Conservation (phyloP, 805 yeast species). For the Cyberlindnera euphorbiae region DNA sequence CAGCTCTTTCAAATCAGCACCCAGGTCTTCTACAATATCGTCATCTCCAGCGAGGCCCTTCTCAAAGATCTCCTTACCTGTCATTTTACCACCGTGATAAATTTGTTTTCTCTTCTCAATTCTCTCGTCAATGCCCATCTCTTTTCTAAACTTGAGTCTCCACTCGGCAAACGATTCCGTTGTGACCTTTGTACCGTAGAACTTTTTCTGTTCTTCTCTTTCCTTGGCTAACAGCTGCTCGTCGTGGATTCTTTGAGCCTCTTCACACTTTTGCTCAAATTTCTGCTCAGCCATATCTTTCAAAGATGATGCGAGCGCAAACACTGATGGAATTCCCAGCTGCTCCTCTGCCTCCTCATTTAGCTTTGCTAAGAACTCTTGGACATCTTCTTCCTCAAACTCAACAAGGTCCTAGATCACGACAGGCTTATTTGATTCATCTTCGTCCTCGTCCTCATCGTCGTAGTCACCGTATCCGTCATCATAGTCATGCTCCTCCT, state of each 20-base stretch:
- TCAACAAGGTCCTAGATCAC: slow-evolving; percentile 54
- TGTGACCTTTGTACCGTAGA: slow-evolving; percentile 87
- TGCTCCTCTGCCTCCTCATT: slow-evolving; percentile 67
- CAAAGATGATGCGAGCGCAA: slow-evolving; percentile 67
- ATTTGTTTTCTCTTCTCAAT: slow-evolving; percentile 44
- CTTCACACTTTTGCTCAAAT: slow-evolving; percentile 53
- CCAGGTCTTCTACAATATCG: slow-evolving; percentile 41
- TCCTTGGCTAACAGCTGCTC: slow-evolving; percentile 59
- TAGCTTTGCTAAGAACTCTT: slow-evolving; percentile 35
- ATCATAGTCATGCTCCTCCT: slow-evolving; percentile 16
- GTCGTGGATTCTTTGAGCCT: slow-evolving; percentile 54
- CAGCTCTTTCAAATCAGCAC: slow-evolving; percentile 18
- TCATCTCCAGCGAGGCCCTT: slow-evolving; percentile 75
- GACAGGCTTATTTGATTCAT: slow-evolving; percentile 39
- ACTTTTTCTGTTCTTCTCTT: slow-evolving; percentile 81
- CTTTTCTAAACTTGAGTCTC: slow-evolving; percentile 69
- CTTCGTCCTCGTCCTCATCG: slow-evolving; percentile 40
- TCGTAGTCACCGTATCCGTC: slow-evolving; percentile 32
- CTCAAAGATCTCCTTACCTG: slow-evolving; percentile 89
- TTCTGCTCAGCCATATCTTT: slow-evolving; percentile 77
- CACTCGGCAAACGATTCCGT: slow-evolving; percentile 66
- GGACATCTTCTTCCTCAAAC: slow-evolving; percentile 46
- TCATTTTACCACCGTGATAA: slow-evolving; percentile 72
- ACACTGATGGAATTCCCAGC: slow-evolving; percentile 88
- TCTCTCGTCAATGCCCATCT: slow-evolving; percentile 62